Evolutionary conservation across 2,329 filamentous ascomycete genomes (phyloP).

Genomic region (Passalora sequoiae): DNA sequence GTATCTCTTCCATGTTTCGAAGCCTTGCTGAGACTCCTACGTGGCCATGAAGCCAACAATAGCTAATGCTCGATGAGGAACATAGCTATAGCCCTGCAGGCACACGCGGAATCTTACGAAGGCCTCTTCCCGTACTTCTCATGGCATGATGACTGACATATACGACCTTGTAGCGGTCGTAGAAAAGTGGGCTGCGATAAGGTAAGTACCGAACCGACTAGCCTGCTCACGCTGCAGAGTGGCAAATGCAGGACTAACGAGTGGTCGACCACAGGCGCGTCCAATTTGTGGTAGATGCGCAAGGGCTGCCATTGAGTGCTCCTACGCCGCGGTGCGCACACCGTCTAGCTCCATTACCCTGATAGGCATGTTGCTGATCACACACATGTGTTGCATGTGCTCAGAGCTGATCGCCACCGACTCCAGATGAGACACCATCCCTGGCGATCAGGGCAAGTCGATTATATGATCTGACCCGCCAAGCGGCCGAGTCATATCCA

Average conservation of each 20-base stretch:
- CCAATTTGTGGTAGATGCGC: slow-evolving; percentile 21
- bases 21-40: too few relatives aligned
- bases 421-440: slow-evolving; percentile 20
- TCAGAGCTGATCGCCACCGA: slow-evolving; percentile 1
- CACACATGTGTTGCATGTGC: not conserved
- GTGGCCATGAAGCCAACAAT: too few relatives aligned
- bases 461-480: slow-evolving; percentile 17
- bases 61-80: too few relatives aligned
- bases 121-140: too few relatives aligned
- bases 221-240: not conserved
- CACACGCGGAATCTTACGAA: too few relatives aligned
- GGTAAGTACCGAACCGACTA: slow-evolving; percentile 1
- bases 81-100: too few relatives aligned
- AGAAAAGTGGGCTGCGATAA: slow-evolving; percentile 22
- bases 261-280: slow-evolving; percentile 1
- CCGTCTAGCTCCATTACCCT: slow-evolving; percentile 12
- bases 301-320: slow-evolving; percentile 15
- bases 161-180: slow-evolving; percentile 16
- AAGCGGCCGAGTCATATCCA: slow-evolving; percentile 6
- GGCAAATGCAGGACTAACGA: not conserved
- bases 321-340: slow-evolving; percentile 15
- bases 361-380: slow-evolving; percentile 9
- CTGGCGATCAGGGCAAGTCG: slow-evolving; percentile 18
- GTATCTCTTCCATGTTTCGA: too few relatives aligned
- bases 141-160: too few relatives aligned